Conservation (phyloP, 495 filamentous ascomycete species). For the Daldinia vernicosa region DNA sequence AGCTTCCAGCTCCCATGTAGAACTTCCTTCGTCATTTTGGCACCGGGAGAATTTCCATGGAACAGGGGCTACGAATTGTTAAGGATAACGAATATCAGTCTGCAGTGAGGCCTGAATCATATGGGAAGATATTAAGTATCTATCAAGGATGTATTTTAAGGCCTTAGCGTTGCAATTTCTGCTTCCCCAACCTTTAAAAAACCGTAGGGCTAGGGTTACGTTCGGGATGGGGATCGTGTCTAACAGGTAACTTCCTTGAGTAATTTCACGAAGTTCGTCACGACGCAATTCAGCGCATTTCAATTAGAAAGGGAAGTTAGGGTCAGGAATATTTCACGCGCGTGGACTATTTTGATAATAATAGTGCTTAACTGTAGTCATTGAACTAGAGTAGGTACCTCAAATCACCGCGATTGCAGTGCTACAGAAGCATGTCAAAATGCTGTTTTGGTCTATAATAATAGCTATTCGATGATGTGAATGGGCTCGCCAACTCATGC, state of each 20-base stretch:
- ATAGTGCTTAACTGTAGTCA: not conserved
- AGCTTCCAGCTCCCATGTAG: no score
- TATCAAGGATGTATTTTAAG: no score
- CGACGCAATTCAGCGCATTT: not conserved
- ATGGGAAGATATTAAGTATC: no score
- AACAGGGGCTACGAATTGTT: no score
- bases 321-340: not conserved
- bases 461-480: not conserved
- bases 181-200: not conserved
- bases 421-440: not conserved
- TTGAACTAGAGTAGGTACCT: not conserved
- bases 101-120: no score
- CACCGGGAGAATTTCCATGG: no score
- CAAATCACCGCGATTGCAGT: not conserved
- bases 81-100: no score
- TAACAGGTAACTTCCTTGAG: not conserved
- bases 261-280: not conserved
- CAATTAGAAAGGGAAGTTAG: not conserved
- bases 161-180: not conserved
- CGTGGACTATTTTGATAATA: not conserved
- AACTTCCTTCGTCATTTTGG: no score
- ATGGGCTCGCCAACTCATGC: not conserved
- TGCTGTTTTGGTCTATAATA: not conserved
- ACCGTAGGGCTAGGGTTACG: not conserved
- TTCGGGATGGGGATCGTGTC: not conserved